phyloP scores from a whole-genome alignment of 1,139 yeast genomes.

The Pichia sp. region DNA sequence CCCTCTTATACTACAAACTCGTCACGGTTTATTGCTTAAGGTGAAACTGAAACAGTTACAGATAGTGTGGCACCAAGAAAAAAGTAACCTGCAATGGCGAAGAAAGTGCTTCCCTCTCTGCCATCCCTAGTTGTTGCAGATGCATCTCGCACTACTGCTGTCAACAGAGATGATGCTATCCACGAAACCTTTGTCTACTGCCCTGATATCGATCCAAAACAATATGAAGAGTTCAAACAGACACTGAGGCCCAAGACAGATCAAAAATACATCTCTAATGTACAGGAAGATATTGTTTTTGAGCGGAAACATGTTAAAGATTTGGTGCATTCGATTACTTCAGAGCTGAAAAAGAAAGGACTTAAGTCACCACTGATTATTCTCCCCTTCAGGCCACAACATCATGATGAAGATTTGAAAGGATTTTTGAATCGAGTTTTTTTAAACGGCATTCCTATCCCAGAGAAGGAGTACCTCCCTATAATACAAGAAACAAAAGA shows the following conservation, averaged over 20 bases:
- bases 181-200: conserved; percentile 26
- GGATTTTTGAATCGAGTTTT: conserved; percentile 45
- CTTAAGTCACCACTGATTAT: conserved; percentile 56
- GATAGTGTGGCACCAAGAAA: neutral
- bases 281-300: conserved; percentile 35
- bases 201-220: conserved; percentile 18
- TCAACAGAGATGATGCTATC: neutral
- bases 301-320: conserved; percentile 57
- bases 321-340: conserved; percentile 59
- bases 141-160: conserved; percentile 2
- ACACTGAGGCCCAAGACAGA: conserved; percentile 24
- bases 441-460: conserved; percentile 39
- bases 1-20: too few relatives aligned
- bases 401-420: conserved; percentile 48
- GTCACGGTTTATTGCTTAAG: neutral
- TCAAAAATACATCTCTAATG: conserved; percentile 17
- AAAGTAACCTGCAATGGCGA: neutral
- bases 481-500: conserved; percentile 47
- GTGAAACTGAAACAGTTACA: neutral
- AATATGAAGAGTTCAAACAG: conserved; percentile 20
- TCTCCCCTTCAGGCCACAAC: conserved; percentile 62
- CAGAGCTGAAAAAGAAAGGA: conserved; percentile 51
- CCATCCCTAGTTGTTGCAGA: conserved; percentile 9
- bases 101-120: conserved; percentile 3
- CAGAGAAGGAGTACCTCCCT: conserved; percentile 32